phyloP scores from a whole-genome alignment of 1,284 basidiomycete genomes.

The Pascua guehoae region DNA sequence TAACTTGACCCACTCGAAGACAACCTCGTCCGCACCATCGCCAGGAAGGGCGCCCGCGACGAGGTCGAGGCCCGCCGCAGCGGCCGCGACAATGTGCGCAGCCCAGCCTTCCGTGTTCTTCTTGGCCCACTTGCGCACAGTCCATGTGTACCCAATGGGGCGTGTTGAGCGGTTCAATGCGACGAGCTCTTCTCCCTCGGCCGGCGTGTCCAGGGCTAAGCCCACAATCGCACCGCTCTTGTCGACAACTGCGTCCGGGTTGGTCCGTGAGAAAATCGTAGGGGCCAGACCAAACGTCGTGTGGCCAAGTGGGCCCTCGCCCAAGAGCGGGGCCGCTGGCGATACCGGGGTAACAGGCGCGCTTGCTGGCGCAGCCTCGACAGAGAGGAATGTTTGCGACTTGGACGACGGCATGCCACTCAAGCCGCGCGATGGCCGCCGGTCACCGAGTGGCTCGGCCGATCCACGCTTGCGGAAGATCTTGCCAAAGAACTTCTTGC shows the following conservation, averaged over 20 bases:
- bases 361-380: background rate
- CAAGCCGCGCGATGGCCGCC: background rate
- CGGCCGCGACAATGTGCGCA: conserved; percentile 39
- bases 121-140: conserved; percentile 74
- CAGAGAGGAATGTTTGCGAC: background rate
- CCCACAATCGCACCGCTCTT: conserved; percentile 34
- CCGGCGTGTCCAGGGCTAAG: conserved; percentile 11
- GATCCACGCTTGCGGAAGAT: conserved; percentile 60
- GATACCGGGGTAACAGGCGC: conserved; percentile 4
- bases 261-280: conserved; percentile 22
- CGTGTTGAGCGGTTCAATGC: conserved; percentile 26
- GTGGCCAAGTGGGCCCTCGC: conserved; percentile 22
- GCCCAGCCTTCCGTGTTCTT: conserved; percentile 47
- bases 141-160: conserved; percentile 66
- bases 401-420: background rate
- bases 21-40: conserved; percentile 41
- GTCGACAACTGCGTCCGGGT: conserved; percentile 24
- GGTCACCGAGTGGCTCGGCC: conserved; percentile 5
- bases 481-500: conserved; percentile 67
- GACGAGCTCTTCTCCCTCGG: background rate
- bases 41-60: conserved; percentile 19
- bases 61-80: conserved; percentile 37
- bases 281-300: conserved; percentile 47
- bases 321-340: conserved; percentile 2
- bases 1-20: conserved; percentile 48